phyloP scores from a whole-genome alignment of 208 protist species.

The Naegleria fowleri region DNA sequence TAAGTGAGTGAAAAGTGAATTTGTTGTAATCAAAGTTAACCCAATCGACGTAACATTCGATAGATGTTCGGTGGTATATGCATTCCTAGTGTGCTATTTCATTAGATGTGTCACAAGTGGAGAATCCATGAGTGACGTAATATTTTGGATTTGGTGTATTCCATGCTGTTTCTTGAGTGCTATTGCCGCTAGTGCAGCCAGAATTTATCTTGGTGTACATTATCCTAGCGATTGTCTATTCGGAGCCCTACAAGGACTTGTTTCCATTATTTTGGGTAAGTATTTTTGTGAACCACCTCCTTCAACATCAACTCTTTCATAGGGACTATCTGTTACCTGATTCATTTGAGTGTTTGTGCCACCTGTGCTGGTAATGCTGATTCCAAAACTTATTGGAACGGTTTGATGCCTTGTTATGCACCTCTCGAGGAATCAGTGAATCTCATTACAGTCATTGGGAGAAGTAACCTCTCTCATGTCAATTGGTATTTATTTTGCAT shows the following conservation, averaged over 20 bases:
- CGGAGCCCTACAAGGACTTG: neutral
- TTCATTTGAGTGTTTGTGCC: neutral
- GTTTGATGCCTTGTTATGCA: neutral
- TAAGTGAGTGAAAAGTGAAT: neutral
- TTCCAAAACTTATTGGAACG: neutral
- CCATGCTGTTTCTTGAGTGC: neutral
- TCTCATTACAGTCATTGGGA: neutral
- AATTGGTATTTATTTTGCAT: neutral
- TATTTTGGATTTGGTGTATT: neutral
- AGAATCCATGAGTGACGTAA: neutral
- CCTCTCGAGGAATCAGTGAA: neutral
- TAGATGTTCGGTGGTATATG: neutral
- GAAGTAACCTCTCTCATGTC: neutral
- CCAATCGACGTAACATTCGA: too few relatives aligned
- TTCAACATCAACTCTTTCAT: too few relatives aligned
- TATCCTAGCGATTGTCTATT: neutral
- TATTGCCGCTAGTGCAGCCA: neutral
- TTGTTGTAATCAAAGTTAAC: too few relatives aligned
- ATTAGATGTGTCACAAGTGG: neutral
- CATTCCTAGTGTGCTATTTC: neutral
- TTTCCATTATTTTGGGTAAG: neutral
- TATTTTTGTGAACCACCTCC: too few relatives aligned
- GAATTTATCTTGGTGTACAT: neutral
- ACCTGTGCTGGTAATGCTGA: neutral
- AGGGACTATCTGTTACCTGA: neutral